Evolutionary conservation across 2,329 filamentous ascomycete genomes (phyloP).

Genomic region (Paracoccidioides brasiliensis): DNA sequence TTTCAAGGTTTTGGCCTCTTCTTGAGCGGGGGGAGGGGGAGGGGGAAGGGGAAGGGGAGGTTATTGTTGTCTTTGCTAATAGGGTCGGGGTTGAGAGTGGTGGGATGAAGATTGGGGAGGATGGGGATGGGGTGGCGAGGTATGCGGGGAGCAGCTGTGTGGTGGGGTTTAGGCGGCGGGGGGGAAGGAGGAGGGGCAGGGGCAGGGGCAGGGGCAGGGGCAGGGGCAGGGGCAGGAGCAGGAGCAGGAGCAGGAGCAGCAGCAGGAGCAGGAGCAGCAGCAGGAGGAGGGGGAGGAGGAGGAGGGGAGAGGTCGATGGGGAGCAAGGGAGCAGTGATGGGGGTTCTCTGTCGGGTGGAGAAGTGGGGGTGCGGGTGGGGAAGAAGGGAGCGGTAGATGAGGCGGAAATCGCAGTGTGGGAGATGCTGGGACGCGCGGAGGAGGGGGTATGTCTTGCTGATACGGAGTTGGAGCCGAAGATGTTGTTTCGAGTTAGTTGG

Average conservation of each 20-base stretch:
- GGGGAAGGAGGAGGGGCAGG: constrained; percentile 8
- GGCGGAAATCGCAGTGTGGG: constrained; percentile 33
- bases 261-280: too few species aligned
- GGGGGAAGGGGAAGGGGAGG: constrained; percentile 15
- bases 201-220: constrained; percentile 5
- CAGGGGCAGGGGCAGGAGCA: too few species aligned
- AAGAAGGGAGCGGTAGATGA: constrained; percentile 13
- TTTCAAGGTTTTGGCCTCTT: constrained; percentile 45
- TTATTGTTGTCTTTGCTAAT: constrained; percentile 37
- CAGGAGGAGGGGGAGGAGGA: constrained; percentile 8
- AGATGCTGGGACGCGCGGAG: constrained; percentile 31
- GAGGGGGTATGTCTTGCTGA: constrained; percentile 37
- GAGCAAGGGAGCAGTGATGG: background rate
- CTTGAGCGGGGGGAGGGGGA: constrained; percentile 19
- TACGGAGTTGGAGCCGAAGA: constrained; percentile 28
- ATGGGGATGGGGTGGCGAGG: constrained; percentile 26
- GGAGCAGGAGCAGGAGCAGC: too few species aligned
- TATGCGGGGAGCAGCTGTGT: constrained; percentile 39
- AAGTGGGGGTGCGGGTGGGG: too few species aligned
- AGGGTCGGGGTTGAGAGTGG: constrained; percentile 31
- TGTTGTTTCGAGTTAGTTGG: constrained; percentile 20
- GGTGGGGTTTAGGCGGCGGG: constrained; percentile 19
- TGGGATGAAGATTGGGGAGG: constrained; percentile 12
- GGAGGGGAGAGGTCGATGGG: constrained; percentile 7
- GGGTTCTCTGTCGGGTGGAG: background rate